These are phyloP conservation scores for Sutorius australiensis DNA, from an alignment of 768 basidiomycete genomes.

Conservation along the genomic window DNA sequence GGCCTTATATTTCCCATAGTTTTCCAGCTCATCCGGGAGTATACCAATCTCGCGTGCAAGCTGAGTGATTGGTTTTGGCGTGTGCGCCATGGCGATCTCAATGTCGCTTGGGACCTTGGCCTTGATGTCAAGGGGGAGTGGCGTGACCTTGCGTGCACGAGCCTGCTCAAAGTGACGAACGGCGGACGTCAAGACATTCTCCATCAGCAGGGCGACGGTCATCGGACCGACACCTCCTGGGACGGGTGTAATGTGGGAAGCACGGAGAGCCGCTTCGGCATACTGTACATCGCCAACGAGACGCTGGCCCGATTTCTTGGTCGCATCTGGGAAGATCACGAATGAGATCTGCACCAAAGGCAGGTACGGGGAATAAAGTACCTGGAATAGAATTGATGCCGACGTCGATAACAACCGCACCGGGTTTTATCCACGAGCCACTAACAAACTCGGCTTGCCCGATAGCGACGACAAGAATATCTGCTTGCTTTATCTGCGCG, in stretches of 20 bases:
- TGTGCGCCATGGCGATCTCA: slow-evolving; percentile 93
- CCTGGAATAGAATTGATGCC: slow-evolving; percentile 96
- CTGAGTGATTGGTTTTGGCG: slow-evolving; percentile 80
- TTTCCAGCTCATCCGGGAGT: slow-evolving; percentile 81
- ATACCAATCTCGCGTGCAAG: slow-evolving; percentile 89
- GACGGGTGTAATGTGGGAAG: slow-evolving; percentile 93
- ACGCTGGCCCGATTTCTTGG: slow-evolving; percentile 93
- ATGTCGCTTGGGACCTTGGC: slow-evolving; percentile 95
- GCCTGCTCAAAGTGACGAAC: slow-evolving; percentile 73
- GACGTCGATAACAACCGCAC: slow-evolving; percentile 94
- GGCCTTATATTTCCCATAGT: slow-evolving; percentile 94
- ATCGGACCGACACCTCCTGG: slow-evolving; percentile 99
- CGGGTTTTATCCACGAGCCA: slow-evolving; percentile 93
- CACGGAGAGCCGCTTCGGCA: slow-evolving; percentile 66
- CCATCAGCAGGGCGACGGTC: slow-evolving; percentile 98
- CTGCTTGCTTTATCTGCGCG: slow-evolving; percentile 72
- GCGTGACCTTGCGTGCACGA: slow-evolving; percentile 65
- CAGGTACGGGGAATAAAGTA: slow-evolving; percentile 28
- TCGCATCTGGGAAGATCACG: slow-evolving; percentile 50
- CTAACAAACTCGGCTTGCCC: slow-evolving; percentile 88
- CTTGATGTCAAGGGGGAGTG: slow-evolving; percentile 73
- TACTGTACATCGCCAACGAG: slow-evolving; percentile 96
- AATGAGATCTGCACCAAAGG: not conserved
- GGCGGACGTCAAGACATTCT: slow-evolving; percentile 85
- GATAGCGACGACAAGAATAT: slow-evolving; percentile 95